Percentiles rank a stretch among this genome's conserved stretches.
Conservation (phyloP, 192 early-diverging fungal species). For the Spinellus fusiger region DNA sequence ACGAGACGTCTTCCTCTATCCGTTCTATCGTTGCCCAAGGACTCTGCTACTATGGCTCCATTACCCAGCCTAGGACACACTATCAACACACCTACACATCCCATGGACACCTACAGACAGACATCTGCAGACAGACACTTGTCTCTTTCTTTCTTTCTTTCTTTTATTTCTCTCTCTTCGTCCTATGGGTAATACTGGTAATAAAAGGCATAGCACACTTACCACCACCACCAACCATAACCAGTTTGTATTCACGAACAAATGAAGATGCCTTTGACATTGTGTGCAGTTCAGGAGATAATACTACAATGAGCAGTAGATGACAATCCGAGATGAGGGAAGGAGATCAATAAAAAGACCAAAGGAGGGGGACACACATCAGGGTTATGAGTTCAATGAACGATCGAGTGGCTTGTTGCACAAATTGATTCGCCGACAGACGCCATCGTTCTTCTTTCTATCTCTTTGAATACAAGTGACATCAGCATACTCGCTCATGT, state of each 20-base stretch:
- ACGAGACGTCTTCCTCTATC: too few species aligned
- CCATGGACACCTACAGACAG: too few species aligned
- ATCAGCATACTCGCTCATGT: too few species aligned
- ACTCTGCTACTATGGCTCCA: too few species aligned
- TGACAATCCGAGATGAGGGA: slow-evolving; percentile 3
- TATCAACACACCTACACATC: too few species aligned
- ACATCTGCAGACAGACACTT: too few species aligned
- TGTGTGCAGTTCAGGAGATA: background rate
- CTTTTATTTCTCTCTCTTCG: too few species aligned
- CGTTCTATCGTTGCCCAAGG: too few species aligned
- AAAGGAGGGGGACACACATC: background rate
- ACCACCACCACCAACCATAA: slow-evolving; percentile 81
- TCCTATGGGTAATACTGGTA: background rate
- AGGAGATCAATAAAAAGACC: background rate
- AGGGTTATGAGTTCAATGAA: background rate
- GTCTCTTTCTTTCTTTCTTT: background rate
- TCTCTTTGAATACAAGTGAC: too few species aligned
- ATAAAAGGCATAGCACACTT: slow-evolving; percentile 9
- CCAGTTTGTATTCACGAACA: slow-evolving; percentile 63
- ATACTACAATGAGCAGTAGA: background rate
- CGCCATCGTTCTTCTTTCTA: too few species aligned
- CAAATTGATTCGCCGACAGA: too few species aligned
- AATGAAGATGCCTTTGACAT: slow-evolving; percentile 37
- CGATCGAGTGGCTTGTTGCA: background rate
- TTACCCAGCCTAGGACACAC: too few species aligned